A percentile compares a stretch with the other conserved stretches of the same genome.
phyloP scores from a whole-genome alignment of 2,329 filamentous ascomycete species.

The Fusarium transvaalense region DNA sequence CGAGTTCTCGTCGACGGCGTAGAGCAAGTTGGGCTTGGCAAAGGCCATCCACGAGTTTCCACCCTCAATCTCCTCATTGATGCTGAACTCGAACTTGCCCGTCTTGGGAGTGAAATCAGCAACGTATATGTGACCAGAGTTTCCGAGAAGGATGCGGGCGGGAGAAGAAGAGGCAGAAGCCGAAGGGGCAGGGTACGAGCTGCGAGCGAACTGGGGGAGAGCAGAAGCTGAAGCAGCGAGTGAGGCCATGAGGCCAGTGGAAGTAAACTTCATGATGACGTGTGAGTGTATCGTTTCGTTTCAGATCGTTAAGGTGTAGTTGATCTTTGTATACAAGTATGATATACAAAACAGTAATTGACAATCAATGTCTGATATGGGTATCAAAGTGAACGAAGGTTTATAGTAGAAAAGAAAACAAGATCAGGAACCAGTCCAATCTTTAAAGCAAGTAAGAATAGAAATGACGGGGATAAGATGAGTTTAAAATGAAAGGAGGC shows the following conservation, averaged over 20 bases:
- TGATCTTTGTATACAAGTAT: not conserved
- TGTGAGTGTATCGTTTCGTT: conserved; percentile 16
- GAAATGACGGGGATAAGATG: not conserved
- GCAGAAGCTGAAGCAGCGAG: conserved; percentile 37
- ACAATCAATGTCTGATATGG: conserved; percentile 21
- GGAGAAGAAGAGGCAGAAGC: conserved; percentile 19
- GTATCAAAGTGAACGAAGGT: conserved; percentile 23
- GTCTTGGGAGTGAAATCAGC: conserved; percentile 57
- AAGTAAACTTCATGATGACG: conserved; percentile 41
- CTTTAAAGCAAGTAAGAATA: conserved; percentile 14
- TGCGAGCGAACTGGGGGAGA: conserved; percentile 31
- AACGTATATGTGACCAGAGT: conserved; percentile 56
- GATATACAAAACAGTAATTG: conserved; percentile 12
- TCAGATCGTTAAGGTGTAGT: not conserved
- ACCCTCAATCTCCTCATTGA: conserved; percentile 52
- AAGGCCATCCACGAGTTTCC: conserved; percentile 62
- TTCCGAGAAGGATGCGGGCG: conserved; percentile 56
- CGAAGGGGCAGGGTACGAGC: conserved; percentile 19
- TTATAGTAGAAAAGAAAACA: conserved; percentile 1
- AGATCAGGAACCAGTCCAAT: conserved; percentile 32
- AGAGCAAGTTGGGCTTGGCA: conserved; percentile 56
- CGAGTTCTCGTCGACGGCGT: conserved; percentile 63
- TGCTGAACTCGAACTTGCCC: conserved; percentile 53
- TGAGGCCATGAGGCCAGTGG: conserved; percentile 38
- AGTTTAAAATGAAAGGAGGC: conserved; percentile 29